Evolutionary conservation across 2,329 filamentous ascomycete species (phyloP), one percentile per base, ranked within the genome.

Genomic region (Fusarium compactum): DNA sequence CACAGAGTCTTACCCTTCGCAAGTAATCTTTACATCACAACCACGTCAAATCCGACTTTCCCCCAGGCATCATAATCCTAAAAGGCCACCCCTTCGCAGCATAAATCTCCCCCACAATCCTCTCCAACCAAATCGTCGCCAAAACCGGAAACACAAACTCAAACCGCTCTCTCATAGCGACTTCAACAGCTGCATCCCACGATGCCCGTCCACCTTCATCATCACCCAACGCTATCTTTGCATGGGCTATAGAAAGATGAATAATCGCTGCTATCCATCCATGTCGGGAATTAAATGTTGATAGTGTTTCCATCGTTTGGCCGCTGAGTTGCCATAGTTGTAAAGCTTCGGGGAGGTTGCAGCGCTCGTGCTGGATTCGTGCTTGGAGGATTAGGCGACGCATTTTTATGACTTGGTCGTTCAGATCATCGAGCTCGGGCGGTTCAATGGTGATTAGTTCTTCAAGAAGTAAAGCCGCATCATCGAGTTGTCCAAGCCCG

Each of bases 331-430:
- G 61, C 78, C 78, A 79, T 1, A 62, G 29, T 1, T 50, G 32
- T 0, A 79, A 24, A 0, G 76, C 77, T 8, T 72, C 56, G 1
- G 48, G 45, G 9, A 64, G 72, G 0, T 57, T 46, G 0, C 61
- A 40, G 2, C 59, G 50, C 8, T 71, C 58, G 18, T 79, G 78
- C 0, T 65, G 55, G 0, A 73, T 65, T 0, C 78, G 76, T 1
- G 78, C 77, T 4, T 53, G 61, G 6, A 74, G 64, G 18, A 80
- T 62, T 1, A 79, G 12, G 1, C 74, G 67, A 1, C 78, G 77
- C 57, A 80, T 78, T 3, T 76, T 74, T 0, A 80, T 62, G 6
- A 78, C 69, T 43, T 80, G 76, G 5, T 80, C 78, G 16, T 78
- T 74, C 0, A 80, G 52, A 9, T 80, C 76, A 18, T 79, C 74